Evolutionary conservation across 805 yeast species (phyloP), one percentile per base, ranked within the genome.

Genomic region (Metschnikowia lunata): DNA sequence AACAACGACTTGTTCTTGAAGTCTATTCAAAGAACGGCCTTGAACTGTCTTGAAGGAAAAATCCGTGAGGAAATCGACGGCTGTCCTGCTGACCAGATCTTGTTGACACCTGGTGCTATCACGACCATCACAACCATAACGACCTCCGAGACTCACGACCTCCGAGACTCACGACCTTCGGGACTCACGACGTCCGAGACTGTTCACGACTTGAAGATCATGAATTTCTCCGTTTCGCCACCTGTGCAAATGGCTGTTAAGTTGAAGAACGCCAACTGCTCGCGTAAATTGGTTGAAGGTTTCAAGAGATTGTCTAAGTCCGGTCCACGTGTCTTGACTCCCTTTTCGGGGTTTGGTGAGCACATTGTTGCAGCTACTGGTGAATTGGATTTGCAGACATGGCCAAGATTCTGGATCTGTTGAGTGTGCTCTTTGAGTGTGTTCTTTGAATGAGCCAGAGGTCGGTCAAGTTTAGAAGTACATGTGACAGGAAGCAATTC

Each of bases 1-100:
- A 91, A 93, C 84, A 96, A 88, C 49, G 99, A 91, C 69, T 80
- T 91, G 66, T 93, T 91, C 89, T 59, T 91, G 71, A 91, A 91
- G 85, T 86, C 97, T 63, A 79, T 91, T 68, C 99, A 91, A 83
- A 91, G 99, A 84, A 93, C 96, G 65, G 99, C 93, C 66, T 82
- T 91, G 71, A 91, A n/a, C n/a, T n/a, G n/a, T n/a, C n/a, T n/a
- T 91, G 99, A 91, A 93, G 99, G 99, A 98, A 74, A 88, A 97
- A 80, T 75, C 79, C 74, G 95, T 67, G 99, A 91, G 83, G 88
- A 91, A 71, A 91, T 91, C 67, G 98, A 91, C 67, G 98, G 93
- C 80, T 87, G 95, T 80, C 98, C 99, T 73, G 97, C 98, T 64
- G 99, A 91, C 79, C 99, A 91, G 83, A 93, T 90, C 88, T 86